These are phyloP conservation scores for Metschnikowia amazonensis DNA, from an alignment of 805 yeast genomes.

Conservation along the genomic window DNA sequence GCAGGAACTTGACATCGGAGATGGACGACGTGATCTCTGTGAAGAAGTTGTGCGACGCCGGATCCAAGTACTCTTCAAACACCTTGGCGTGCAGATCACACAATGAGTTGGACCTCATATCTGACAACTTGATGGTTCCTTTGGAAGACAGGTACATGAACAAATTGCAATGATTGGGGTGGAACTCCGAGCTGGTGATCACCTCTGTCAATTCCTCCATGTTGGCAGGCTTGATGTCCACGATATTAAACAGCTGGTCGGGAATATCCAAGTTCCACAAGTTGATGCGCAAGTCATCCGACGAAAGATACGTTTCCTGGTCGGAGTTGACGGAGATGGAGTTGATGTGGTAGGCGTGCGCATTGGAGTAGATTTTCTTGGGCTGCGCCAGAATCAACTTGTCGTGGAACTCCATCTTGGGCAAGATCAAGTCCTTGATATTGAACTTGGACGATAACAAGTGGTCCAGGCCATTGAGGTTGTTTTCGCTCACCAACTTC, in stretches of 20 bases:
- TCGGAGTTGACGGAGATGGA: conserved; percentile 92
- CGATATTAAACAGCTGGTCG: conserved; percentile 93
- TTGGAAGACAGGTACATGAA: conserved; percentile 95
- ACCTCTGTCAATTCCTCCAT: conserved; percentile 99
- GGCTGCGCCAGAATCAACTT: conserved; percentile 95
- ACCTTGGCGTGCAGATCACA: conserved; percentile 87
- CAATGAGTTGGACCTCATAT: conserved; percentile 92
- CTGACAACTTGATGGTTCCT: conserved; percentile 92
- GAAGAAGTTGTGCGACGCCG: conserved; percentile 88
- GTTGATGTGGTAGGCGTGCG: conserved; percentile 97
- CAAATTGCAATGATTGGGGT: conserved; percentile 85
- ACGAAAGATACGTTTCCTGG: conserved; percentile 88
- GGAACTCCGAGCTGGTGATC: conserved; percentile 94
- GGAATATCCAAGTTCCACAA: conserved; percentile 93
- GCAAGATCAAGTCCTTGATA: conserved; percentile 60
- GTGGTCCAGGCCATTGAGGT: conserved; percentile 39
- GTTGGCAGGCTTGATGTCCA: conserved; percentile 94
- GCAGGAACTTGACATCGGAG: conserved; percentile 87
- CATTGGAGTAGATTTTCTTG: conserved; percentile 84
- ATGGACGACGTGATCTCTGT: conserved; percentile 95
- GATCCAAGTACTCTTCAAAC: conserved; percentile 91
- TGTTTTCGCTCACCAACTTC: conserved; percentile 88
- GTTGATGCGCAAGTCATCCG: conserved; percentile 93
- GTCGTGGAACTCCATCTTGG: conserved; percentile 89
- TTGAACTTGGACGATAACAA: conserved; percentile 24